phyloP scores from a whole-genome alignment of 495 filamentous ascomycete genomes.

The Annulohypoxylon bovei region DNA sequence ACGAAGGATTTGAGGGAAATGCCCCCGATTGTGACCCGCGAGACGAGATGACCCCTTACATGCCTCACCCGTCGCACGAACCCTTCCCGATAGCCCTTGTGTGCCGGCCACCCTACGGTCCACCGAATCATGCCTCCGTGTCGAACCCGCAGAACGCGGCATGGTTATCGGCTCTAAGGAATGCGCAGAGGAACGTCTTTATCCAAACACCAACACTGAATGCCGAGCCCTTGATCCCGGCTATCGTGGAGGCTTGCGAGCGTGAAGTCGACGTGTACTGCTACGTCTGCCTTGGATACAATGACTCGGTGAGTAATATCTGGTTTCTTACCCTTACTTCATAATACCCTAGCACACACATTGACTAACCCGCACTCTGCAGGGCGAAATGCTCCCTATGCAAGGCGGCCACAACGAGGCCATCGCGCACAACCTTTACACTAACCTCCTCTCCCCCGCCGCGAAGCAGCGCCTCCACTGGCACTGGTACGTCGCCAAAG shows the following conservation, averaged over 20 bases:
- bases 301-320: slow-evolving; percentile 64
- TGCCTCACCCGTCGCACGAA: slow-evolving; percentile 61
- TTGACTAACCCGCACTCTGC: not conserved
- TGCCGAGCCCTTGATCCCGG: slow-evolving; percentile 68
- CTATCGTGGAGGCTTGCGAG: slow-evolving; percentile 65
- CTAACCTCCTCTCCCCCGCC: slow-evolving; percentile 52
- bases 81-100: slow-evolving; percentile 78
- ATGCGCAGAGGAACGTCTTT: slow-evolving; percentile 70
- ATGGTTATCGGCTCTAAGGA: slow-evolving; percentile 73
- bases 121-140: slow-evolving; percentile 66
- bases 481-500: slow-evolving; percentile 76
- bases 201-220: slow-evolving; percentile 83
- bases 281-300: slow-evolving; percentile 81
- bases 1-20: slow-evolving; percentile 59
- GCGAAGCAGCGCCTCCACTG: slow-evolving; percentile 64
- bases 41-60: slow-evolving; percentile 70
- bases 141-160: slow-evolving; percentile 72
- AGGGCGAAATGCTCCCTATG: slow-evolving; percentile 76
- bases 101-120: slow-evolving; percentile 71
- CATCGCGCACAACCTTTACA: slow-evolving; percentile 67
- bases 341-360: not conserved
- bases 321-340: not conserved
- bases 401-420: slow-evolving; percentile 83
- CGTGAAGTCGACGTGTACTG: slow-evolving; percentile 72
- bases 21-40: slow-evolving; percentile 62